Evolutionary conservation across 2,329 filamentous ascomycete species (phyloP).

Genomic region (Diaporthe sp.): DNA sequence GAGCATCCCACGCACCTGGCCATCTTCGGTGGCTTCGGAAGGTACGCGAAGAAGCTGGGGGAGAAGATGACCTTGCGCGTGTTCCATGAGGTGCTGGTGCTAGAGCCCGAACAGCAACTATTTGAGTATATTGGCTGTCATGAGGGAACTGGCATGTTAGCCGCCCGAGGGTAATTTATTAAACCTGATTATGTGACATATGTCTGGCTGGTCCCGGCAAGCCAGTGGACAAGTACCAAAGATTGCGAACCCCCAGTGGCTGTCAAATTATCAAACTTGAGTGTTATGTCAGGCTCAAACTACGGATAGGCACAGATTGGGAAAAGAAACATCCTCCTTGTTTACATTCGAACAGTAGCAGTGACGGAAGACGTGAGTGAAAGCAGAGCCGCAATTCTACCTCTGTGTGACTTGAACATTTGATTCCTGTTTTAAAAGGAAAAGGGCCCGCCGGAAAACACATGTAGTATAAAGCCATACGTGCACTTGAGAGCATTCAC

Average conservation of each 20-base stretch:
- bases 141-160: slow-evolving; percentile 7
- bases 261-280: background rate
- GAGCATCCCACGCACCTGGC: slow-evolving; percentile 55
- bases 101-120: slow-evolving; percentile 54
- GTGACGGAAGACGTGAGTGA: background rate
- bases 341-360: background rate
- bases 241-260: background rate
- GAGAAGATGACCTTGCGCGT: slow-evolving; percentile 53
- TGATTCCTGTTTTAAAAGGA: too few relatives aligned
- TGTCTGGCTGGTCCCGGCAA: background rate
- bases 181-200: background rate
- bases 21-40: slow-evolving; percentile 56
- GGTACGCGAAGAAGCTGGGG: slow-evolving; percentile 54
- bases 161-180: background rate
- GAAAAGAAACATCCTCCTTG: background rate
- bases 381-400: too few relatives aligned
- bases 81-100: slow-evolving; percentile 57
- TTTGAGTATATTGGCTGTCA: slow-evolving; percentile 60
- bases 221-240: background rate
- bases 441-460: too few relatives aligned
- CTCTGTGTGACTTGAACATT: too few relatives aligned
- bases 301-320: background rate
- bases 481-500: too few relatives aligned
- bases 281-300: background rate
- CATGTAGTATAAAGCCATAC: too few relatives aligned